A percentile compares a stretch with the other conserved stretches of the same genome.
Evolutionary conservation across 2,329 filamentous ascomycete genomes (phyloP).

Genomic region (Aspergillus quadrilineatus): DNA sequence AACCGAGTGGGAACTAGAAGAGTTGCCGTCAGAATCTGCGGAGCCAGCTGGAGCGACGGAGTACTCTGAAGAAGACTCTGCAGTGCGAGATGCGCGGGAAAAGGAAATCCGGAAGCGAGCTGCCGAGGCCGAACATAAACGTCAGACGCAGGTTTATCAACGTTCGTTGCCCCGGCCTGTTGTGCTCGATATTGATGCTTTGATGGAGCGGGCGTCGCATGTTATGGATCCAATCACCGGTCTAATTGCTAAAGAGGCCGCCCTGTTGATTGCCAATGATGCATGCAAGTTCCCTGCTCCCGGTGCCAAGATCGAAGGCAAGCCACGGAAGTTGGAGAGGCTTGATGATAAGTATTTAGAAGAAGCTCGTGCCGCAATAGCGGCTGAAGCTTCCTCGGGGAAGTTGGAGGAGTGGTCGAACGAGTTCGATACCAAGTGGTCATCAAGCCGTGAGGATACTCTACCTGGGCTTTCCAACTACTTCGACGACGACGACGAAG

Average conservation of each 20-base stretch:
- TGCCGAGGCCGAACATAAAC: slow-evolving; percentile 68
- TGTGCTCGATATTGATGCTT: slow-evolving; percentile 65
- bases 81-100: slow-evolving; percentile 72
- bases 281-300: slow-evolving; percentile 71
- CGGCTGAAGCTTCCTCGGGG: slow-evolving; percentile 62
- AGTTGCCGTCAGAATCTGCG: slow-evolving; percentile 74
- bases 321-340: slow-evolving; percentile 57
- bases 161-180: slow-evolving; percentile 74
- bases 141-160: slow-evolving; percentile 91
- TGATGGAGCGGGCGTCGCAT: slow-evolving; percentile 64
- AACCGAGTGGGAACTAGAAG: slow-evolving; percentile 87
- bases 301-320: slow-evolving; percentile 63
- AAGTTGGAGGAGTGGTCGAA: slow-evolving; percentile 51
- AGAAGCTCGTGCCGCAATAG: slow-evolving; percentile 73
- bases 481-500: slow-evolving; percentile 71
- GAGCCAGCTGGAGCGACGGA: slow-evolving; percentile 56
- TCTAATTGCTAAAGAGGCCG: slow-evolving; percentile 74
- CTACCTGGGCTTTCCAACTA: slow-evolving; percentile 81
- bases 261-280: slow-evolving; percentile 78
- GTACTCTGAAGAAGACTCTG: slow-evolving; percentile 64
- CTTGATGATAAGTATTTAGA: slow-evolving; percentile 72
- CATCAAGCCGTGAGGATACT: slow-evolving; percentile 47
- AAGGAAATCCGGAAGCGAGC: slow-evolving; percentile 62
- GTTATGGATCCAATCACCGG: slow-evolving; percentile 64
- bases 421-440: slow-evolving; percentile 54